Evolutionary conservation across 352 stramenopile species (phyloP).

Genomic region (Lagenidium giganteum): DNA sequence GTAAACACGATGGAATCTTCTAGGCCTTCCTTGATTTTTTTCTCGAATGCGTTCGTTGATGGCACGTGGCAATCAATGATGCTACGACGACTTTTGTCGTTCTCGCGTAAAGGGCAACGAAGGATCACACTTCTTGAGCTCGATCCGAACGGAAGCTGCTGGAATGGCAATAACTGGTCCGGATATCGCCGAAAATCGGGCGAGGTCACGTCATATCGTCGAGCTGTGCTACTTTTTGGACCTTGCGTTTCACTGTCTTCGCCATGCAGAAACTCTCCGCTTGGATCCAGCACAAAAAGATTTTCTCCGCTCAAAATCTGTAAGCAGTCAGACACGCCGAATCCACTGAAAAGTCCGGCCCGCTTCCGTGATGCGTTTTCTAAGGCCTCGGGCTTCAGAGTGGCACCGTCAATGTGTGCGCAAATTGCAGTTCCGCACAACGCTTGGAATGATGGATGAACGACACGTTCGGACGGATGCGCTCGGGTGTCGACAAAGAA

Average conservation of each 20-base stretch:
- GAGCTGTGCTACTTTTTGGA: constrained; percentile 18
- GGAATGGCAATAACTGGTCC: constrained; percentile 72
- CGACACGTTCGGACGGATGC: constrained; percentile 58
- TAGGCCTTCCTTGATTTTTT: constrained; percentile 43
- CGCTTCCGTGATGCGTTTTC: constrained; percentile 44
- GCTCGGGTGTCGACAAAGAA: constrained; percentile 65
- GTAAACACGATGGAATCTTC: constrained; percentile 68
- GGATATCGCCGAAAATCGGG: constrained; percentile 65
- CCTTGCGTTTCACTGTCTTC: too few relatives aligned
- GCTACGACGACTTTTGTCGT: too few relatives aligned
- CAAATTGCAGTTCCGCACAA: constrained; percentile 66
- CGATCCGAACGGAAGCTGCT: constrained; percentile 43
- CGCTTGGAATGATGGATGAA: constrained; percentile 66
- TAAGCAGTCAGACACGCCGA: constrained; percentile 64
- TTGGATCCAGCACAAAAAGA: constrained; percentile 77
- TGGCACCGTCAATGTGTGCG: constrained; percentile 57
- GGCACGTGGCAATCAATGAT: too few relatives aligned
- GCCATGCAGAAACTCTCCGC: constrained; percentile 4
- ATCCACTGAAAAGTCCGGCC: constrained; percentile 47
- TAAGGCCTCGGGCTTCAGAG: constrained; percentile 35
- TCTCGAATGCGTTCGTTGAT: too few relatives aligned
- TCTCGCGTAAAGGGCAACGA: too few relatives aligned
- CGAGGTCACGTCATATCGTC: constrained; percentile 54
- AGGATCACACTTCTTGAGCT: constrained; percentile 56
- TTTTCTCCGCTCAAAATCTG: constrained; percentile 69